Base-by-base conservation (phyloP, 768 basidiomycete genomes). In the Pilatotrama ljubarskyi region DNA sequence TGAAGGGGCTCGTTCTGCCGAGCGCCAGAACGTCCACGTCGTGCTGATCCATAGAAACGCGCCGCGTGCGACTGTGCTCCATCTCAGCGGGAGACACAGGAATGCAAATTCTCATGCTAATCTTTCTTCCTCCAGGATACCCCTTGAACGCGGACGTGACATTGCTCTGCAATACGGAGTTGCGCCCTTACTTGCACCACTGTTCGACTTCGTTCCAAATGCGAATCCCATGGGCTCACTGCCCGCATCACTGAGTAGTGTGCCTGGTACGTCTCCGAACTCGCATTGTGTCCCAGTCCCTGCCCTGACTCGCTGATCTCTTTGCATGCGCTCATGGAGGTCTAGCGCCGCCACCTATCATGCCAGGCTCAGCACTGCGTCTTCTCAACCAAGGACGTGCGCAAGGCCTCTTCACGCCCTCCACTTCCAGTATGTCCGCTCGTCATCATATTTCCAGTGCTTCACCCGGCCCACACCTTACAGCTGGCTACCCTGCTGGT, bases 141-240 rank as follows among this genome's bases (percentile, higher is more conserved):
- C 97, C 1, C 87, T 98, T 40, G 93, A 95, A 67, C 83, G 93
- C 57, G 95, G 95, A 38, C 87, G 92, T 57, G 95, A 98, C 66
- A 87, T 99, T 47, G 95, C 97, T 2, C 74, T 85, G 15, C 93
- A 93, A 68, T 98, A 91, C 75, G 94, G 93, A 56, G 95, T 99
- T 42, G 87, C 90, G 32, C 86, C 88, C 46, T 80, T 97, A 52
- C 82, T 99, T 58, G 81, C 87, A 1, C 94, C 95, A 1, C 81
- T 99, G 61, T 96, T 99, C 74, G 95, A 98, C 74, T 95, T 94
- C 70, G 86, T 89, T 17, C 95, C 94, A 2, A 84, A 83, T 65
- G 82, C 89, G 49, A 82, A 82, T 65, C 84, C 88, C 18, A 77
- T 93, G 54, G 76, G 83, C n/a, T 78, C 86, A 40, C 80, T 93